Percentiles rank a stretch among this genome's conserved stretches.
Evolutionary conservation across 2,329 filamentous ascomycete genomes (phyloP).

Genomic region (Endothia cerciana): DNA sequence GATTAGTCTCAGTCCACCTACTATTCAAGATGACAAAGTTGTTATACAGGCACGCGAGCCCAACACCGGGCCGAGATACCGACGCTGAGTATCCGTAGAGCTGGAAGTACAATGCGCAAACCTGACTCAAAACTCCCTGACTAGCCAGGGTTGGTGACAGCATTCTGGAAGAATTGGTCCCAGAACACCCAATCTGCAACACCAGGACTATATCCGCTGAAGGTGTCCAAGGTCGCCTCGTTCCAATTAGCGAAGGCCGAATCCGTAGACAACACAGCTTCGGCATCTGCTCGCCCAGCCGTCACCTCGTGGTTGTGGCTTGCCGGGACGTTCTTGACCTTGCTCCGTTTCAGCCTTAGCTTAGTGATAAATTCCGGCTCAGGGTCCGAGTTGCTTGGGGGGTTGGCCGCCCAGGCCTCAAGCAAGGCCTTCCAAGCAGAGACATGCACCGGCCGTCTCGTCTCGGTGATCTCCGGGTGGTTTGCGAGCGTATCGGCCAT

Average conservation of each 20-base stretch:
- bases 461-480: conserved; percentile 37
- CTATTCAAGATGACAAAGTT: background rate
- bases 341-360: conserved; percentile 24
- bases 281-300: no score
- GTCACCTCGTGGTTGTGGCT: background rate
- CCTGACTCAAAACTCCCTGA: background rate
- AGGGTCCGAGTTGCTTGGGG: conserved; percentile 9
- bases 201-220: conserved; percentile 30
- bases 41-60: background rate
- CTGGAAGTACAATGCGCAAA: background rate
- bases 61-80: no score
- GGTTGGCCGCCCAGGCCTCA: conserved; percentile 39
- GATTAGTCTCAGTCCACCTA: background rate
- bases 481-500: conserved; percentile 36
- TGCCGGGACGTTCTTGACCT: background rate
- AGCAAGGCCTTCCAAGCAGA: conserved; percentile 38
- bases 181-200: conserved; percentile 35
- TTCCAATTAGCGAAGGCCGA: background rate
- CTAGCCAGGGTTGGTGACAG: background rate
- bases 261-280: background rate
- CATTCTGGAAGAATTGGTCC: conserved; percentile 32
- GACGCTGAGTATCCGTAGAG: no score
- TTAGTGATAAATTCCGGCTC: conserved; percentile 35
- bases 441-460: conserved; percentile 36
- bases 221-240: background rate